A percentile compares a stretch with the other conserved stretches of the same genome.
Conservation (phyloP, 257 asterid genomes). For the Solanum gandarillasii region DNA sequence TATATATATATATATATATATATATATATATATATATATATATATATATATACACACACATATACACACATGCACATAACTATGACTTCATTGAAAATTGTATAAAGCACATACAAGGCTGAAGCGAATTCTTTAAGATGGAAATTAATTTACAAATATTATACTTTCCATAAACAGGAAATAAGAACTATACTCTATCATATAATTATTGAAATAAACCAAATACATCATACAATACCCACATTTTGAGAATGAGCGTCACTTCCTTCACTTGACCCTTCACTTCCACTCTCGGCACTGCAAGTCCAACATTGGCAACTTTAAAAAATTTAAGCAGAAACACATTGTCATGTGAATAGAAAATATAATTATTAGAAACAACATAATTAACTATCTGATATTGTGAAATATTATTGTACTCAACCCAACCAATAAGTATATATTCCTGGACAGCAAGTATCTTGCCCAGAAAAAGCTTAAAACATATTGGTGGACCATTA, state of each 20-base stretch:
- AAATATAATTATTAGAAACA: neutral
- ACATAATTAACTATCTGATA: neutral
- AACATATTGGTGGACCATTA: neutral
- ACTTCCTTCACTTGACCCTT: slow-evolving; percentile 88
- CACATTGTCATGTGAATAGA: neutral
- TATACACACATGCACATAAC: neutral
- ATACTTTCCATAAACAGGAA: neutral
- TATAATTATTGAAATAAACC: neutral
- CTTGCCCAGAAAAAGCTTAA: neutral
- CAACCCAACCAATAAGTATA: neutral
- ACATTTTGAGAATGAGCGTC: slow-evolving; percentile 79
- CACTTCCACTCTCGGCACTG: slow-evolving; percentile 92
- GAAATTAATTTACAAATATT: neutral
- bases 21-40: neutral
- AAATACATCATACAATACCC: slow-evolving; percentile 18
- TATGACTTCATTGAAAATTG: neutral
- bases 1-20: neutral
- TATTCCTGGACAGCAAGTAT: neutral
- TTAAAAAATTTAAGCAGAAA: neutral
- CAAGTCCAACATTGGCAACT: slow-evolving; percentile 12
- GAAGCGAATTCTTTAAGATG: neutral
- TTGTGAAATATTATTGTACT: neutral
- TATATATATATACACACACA: neutral
- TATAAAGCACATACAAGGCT: neutral
- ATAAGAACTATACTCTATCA: neutral